Conservation (phyloP, 2,329 filamentous ascomycete species). For the Diaporthe humulicola region DNA sequence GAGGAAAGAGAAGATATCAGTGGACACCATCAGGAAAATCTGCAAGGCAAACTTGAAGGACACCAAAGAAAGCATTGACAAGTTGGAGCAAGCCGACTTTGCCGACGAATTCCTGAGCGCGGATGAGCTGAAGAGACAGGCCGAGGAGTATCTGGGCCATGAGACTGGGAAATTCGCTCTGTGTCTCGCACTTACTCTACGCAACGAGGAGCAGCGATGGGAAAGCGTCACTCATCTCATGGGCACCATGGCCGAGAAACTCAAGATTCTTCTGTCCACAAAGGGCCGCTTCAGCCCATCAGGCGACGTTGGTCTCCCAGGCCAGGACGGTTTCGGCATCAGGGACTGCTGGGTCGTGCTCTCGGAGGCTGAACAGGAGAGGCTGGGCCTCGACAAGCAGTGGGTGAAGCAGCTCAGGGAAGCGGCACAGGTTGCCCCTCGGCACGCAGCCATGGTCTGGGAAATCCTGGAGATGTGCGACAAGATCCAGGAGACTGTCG, state of each 20-base stretch:
- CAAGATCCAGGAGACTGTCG: conserved; percentile 30
- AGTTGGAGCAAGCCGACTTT: conserved; percentile 33
- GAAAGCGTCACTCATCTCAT: conserved; percentile 32
- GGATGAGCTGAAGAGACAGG: conserved; percentile 30
- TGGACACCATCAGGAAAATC: conserved; percentile 32
- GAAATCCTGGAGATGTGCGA: conserved; percentile 28
- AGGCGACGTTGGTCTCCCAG: conserved; percentile 33
- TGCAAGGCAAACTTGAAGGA: conserved; percentile 36
- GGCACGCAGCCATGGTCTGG: conserved; percentile 24
- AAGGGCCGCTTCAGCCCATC: conserved; percentile 30
- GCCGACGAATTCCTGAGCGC: conserved; percentile 28
- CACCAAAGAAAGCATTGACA: conserved; percentile 35
- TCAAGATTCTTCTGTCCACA: conserved; percentile 29
- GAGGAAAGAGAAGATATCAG: conserved; percentile 34
- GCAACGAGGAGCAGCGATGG: conserved; percentile 31
- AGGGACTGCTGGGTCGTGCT: conserved; percentile 37
- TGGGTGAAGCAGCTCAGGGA: conserved; percentile 33
- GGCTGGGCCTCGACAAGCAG: conserved; percentile 25
- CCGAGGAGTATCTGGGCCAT: conserved; percentile 31
- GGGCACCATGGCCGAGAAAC: conserved; percentile 29
- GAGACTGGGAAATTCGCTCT: conserved; percentile 33
- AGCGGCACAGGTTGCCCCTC: conserved; percentile 28
- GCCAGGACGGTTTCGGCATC: conserved; percentile 33
- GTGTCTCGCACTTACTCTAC: conserved; percentile 31
- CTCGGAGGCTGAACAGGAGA: conserved; percentile 33